Evolutionary conservation across 495 filamentous ascomycete genomes (phyloP).

Genomic region (Penicillium coprophilum): DNA sequence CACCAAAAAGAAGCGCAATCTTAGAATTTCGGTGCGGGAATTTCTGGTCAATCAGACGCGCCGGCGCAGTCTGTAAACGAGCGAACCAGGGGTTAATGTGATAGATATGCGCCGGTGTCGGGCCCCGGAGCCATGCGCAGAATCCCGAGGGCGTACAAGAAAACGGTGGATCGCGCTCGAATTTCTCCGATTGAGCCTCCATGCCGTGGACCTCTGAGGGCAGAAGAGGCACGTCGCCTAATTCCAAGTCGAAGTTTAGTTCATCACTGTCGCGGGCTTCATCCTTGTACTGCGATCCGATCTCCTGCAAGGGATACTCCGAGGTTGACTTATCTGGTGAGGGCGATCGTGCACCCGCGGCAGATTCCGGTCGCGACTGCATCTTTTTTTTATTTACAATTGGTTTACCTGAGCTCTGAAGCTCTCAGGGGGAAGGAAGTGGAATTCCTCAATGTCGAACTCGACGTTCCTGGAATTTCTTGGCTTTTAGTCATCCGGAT

Average conservation of each 20-base stretch:
- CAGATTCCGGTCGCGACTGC: constrained; percentile 12
- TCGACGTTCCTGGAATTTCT: not conserved
- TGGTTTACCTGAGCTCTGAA: not conserved
- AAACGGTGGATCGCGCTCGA: constrained; percentile 24
- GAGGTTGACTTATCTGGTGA: not conserved
- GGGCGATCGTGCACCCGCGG: not conserved
- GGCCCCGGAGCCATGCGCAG: constrained; percentile 48
- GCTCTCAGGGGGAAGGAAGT: not conserved
- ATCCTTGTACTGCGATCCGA: constrained; percentile 22
- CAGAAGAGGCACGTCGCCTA: constrained; percentile 26
- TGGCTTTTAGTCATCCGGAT: constrained; percentile 19
- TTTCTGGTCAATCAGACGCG: constrained; percentile 55
- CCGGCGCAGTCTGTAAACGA: constrained; percentile 59
- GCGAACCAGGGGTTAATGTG: constrained; percentile 65
- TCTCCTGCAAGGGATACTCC: constrained; percentile 12
- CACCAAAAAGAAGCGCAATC: constrained; percentile 50
- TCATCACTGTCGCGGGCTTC: constrained; percentile 16
- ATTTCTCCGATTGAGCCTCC: not conserved
- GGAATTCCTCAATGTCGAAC: not conserved
- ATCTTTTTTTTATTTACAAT: constrained; percentile 14
- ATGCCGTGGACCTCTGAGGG: constrained; percentile 8
- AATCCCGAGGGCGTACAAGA: constrained; percentile 31
- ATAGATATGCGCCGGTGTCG: constrained; percentile 56
- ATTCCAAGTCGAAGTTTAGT: constrained; percentile 22
- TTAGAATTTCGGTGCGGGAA: constrained; percentile 56